phyloP scores from a whole-genome alignment of 192 early-diverging fungal species.

The Dissophora globulifera region DNA sequence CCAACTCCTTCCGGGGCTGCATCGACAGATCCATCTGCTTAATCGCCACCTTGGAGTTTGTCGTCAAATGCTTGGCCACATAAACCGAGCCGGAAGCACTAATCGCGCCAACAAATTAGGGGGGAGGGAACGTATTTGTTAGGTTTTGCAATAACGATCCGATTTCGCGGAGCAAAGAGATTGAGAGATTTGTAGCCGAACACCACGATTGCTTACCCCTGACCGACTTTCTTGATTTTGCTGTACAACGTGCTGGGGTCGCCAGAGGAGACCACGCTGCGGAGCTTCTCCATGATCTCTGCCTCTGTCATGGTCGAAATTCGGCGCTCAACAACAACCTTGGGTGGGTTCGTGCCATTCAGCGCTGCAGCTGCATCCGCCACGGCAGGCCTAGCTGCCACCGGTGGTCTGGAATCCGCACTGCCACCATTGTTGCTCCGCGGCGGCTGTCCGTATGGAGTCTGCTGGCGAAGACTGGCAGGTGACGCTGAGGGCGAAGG shows the following conservation, averaged over 20 bases:
- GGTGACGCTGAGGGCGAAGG: constrained; percentile 29
- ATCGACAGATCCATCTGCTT: constrained; percentile 92
- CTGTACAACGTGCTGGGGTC: constrained; percentile 93
- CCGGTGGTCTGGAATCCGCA: constrained; percentile 34
- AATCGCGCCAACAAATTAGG: no score
- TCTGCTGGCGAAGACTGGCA: constrained; percentile 25
- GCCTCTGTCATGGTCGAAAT: constrained; percentile 90
- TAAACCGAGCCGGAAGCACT: constrained; percentile 98
- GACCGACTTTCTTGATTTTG: constrained; percentile 96
- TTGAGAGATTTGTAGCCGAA: no score
- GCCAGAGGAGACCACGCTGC: constrained; percentile 87
- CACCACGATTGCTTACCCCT: constrained; percentile 73
- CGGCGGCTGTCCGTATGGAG: constrained; percentile 11
- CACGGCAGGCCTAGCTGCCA: constrained; percentile 40
- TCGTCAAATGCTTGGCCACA: constrained; percentile 81
- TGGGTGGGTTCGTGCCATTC: constrained; percentile 57
- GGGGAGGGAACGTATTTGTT: no score
- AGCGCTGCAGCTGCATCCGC: constrained; percentile 64
- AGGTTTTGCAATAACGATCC: no score
- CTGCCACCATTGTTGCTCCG: constrained; percentile 11
- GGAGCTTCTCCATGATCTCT: constrained; percentile 94
- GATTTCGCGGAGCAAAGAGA: no score
- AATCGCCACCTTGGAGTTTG: constrained; percentile 86
- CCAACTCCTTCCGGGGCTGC: constrained; percentile 91
- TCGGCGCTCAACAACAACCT: constrained; percentile 69